These are phyloP conservation scores for Hortiboletus campestris DNA, from an alignment of 768 basidiomycete genomes.

Conservation along the genomic window DNA sequence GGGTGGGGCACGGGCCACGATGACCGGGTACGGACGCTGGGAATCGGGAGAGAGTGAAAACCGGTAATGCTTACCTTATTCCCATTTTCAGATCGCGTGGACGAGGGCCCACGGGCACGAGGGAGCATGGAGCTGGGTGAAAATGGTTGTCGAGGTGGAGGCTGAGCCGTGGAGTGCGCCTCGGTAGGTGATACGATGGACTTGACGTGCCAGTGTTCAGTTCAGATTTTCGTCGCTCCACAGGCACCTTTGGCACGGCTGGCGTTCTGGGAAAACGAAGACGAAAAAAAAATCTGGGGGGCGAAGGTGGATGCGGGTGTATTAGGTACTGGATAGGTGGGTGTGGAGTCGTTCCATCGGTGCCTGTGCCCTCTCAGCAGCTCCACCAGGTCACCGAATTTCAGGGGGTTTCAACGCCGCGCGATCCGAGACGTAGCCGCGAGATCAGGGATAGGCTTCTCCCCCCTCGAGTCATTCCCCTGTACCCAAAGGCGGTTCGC, in stretches of 20 bases:
- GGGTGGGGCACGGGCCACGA: background rate
- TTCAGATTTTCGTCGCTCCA: background rate
- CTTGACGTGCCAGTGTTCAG: background rate
- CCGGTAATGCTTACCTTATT: background rate
- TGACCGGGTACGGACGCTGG: background rate
- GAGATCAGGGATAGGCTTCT: too few relatives aligned
- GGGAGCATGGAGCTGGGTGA: background rate
- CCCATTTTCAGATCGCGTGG: background rate
- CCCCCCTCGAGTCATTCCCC: too few relatives aligned
- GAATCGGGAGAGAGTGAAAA: background rate
- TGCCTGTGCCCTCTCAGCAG: background rate
- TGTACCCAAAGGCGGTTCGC: too few relatives aligned
- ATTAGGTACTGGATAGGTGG: background rate
- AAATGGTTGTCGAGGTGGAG: background rate
- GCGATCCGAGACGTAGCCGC: background rate
- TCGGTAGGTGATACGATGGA: background rate
- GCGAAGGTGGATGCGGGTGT: background rate
- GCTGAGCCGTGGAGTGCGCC: background rate
- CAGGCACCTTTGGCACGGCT: background rate
- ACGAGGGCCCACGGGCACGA: background rate
- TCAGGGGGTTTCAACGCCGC: background rate
- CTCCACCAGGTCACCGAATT: background rate
- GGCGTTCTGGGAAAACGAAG: too few relatives aligned
- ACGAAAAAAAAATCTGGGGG: too few relatives aligned
- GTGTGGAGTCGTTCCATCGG: background rate